Conservation (phyloP, 2,329 filamentous ascomycete genomes). For the Claviceps africana region DNA sequence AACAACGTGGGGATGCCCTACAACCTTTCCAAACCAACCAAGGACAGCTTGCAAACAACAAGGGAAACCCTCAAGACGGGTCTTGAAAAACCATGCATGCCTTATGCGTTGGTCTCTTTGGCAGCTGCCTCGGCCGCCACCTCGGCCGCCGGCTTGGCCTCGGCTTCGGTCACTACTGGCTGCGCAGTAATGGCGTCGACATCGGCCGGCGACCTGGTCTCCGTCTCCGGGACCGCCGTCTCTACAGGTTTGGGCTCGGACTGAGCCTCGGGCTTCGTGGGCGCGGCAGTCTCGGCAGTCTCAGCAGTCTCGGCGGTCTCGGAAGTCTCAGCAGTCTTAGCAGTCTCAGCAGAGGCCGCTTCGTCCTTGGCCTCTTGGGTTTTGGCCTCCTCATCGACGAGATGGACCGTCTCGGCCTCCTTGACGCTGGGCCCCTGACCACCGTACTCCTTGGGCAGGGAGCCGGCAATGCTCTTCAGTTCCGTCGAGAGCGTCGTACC, state of each 20-base stretch:
- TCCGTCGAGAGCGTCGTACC: slow-evolving; percentile 54
- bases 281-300: too few species aligned
- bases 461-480: slow-evolving; percentile 42
- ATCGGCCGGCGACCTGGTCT: slow-evolving; percentile 1
- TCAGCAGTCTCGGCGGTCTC: too few species aligned
- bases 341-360: slow-evolving; percentile 1
- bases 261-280: slow-evolving; percentile 4
- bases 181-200: not conserved
- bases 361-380: slow-evolving; percentile 5
- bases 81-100: not conserved
- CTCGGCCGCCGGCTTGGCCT: slow-evolving; percentile 3
- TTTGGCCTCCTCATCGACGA: slow-evolving; percentile 10
- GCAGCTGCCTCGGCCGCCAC: slow-evolving; percentile 2
- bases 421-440: slow-evolving; percentile 45
- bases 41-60: not conserved
- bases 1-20: not conserved
- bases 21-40: not conserved
- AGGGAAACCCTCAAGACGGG: not conserved
- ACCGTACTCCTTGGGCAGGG: slow-evolving; percentile 65
- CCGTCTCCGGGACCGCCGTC: slow-evolving; percentile 2
- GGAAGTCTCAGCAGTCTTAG: too few species aligned
- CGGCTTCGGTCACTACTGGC: slow-evolving; percentile 3
- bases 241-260: not conserved
- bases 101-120: slow-evolving; percentile 4
- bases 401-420: slow-evolving; percentile 19